Base-by-base conservation (phyloP, 2,329 filamentous ascomycete genomes). In the Epicoccum nigrum region DNA sequence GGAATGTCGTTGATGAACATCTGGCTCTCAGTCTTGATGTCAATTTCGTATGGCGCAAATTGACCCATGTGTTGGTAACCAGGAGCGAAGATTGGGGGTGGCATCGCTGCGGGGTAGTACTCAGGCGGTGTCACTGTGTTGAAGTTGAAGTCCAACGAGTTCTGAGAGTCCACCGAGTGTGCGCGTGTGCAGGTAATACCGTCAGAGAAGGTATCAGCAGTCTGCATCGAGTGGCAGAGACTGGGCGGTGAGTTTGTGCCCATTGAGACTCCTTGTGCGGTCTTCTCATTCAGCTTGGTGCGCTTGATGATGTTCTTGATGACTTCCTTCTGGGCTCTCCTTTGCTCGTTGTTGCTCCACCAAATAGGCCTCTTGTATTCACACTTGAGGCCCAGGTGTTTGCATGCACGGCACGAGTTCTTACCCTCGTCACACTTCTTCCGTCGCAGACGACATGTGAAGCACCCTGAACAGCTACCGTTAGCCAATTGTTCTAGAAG, bases 271-370 rank as follows among this genome's bases (percentile, higher is more conserved):
- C 75, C 70, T 43, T 81, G 76, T 44, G 85, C 81, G 44, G 84
- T 81, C 84, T 96, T 96, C 77, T 97, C 93, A 20, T 87, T 86
- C 62, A 95, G 82, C 83, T 97, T 97, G 72, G 94, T 97, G 72
- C 88, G 86, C 85, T 96, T 97, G 81, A 99, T 97, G 75, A 93
- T 90, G 76, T 89, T 88, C 83, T 99, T 99, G 82, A 99, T 96
- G 63, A 87, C 80, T 71, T 97, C 94, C 79, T 97, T 99, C 74
- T 97, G 91, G 49, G 86, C 79, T 65, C 88, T 85, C 63, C 94
- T 83, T 69, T 89, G 86, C 58, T 96, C 92, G 69, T 89, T 89
- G 81, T 94, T 97, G 77, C 88, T 89, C 94, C 94, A 99, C 94
- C 94, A 99, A 77, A 90, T 85, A 30, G 94, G 94, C 70, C 92